phyloP scores from a whole-genome alignment of 345 rosid genomes.

The Camelina hispida region DNA sequence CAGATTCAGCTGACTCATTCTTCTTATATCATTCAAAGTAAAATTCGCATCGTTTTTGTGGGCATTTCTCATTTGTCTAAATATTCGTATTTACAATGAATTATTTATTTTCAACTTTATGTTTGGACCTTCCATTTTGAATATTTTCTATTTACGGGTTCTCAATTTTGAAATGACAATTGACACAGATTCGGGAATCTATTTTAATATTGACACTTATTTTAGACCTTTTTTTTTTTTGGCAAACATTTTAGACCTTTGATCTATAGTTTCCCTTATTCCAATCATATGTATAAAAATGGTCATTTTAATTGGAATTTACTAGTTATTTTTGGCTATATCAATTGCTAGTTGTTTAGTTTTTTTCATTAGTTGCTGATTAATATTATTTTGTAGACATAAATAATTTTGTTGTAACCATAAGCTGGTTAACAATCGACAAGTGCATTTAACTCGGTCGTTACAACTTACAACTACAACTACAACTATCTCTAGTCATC shows the following conservation, averaged over 20 bases:
- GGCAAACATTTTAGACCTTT: not conserved
- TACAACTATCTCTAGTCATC: not conserved
- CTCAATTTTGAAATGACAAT: not conserved
- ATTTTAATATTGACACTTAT: not conserved
- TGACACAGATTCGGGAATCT: not conserved
- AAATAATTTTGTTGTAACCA: not conserved
- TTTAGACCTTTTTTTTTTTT: not conserved
- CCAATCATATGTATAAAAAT: not conserved
- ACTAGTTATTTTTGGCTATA: not conserved
- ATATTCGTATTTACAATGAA: constrained; percentile 9
- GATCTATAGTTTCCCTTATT: not conserved
- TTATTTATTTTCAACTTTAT: constrained; percentile 13
- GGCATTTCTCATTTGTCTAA: constrained; percentile 11
- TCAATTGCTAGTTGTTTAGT: not conserved
- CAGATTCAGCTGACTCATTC: not conserved
- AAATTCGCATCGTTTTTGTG: constrained; percentile 5
- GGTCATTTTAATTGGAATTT: not conserved
- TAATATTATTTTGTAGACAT: not conserved
- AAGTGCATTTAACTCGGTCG: not conserved
- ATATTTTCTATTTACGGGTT: constrained; percentile 12
- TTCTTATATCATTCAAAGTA: constrained; percentile 3
- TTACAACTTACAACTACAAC: not conserved
- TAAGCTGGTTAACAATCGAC: not conserved
- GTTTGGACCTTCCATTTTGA: constrained; percentile 17
- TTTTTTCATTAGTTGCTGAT: not conserved